These are phyloP conservation scores for Penicillium sp. DNA, from an alignment of 2,329 filamentous ascomycete genomes.

Conservation along the genomic window DNA sequence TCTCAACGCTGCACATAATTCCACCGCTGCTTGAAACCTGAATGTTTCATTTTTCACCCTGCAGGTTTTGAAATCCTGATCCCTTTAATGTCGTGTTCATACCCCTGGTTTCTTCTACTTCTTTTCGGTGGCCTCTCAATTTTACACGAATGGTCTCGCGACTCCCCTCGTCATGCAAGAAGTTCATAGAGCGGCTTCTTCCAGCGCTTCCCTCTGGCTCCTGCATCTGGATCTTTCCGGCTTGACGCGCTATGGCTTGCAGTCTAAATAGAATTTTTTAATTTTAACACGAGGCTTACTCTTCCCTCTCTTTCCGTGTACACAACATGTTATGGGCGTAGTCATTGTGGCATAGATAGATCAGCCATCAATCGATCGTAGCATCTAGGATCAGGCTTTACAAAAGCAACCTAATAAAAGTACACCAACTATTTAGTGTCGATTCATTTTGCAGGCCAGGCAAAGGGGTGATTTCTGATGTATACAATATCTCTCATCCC, in stretches of 20 bases:
- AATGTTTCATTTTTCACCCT: conserved; percentile 7
- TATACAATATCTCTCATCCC: not conserved
- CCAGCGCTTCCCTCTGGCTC: conserved; percentile 1
- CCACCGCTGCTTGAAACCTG: conserved; percentile 16
- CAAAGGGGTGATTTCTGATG: no score
- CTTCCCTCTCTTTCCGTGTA: no score
- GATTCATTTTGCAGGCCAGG: no score
- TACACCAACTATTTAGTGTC: no score
- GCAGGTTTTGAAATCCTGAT: conserved; percentile 22
- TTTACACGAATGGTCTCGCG: not conserved
- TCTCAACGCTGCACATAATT: conserved; percentile 30
- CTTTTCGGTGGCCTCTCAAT: conserved; percentile 5
- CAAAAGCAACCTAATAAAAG: no score
- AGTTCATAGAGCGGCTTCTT: conserved; percentile 10
- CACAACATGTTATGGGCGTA: no score
- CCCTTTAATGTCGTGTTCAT: conserved; percentile 17
- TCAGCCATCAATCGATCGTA: no score
- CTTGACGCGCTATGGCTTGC: conserved; percentile 11
- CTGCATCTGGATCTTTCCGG: conserved; percentile 17
- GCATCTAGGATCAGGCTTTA: no score
- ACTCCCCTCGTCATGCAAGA: not conserved
- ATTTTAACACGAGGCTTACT: conserved; percentile 14
- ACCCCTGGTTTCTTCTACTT: conserved; percentile 5
- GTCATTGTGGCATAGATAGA: no score
- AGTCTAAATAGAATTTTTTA: conserved; percentile 19